phyloP scores from a whole-genome alignment of 2,329 filamentous ascomycete genomes.

The Knufia fluminis region DNA sequence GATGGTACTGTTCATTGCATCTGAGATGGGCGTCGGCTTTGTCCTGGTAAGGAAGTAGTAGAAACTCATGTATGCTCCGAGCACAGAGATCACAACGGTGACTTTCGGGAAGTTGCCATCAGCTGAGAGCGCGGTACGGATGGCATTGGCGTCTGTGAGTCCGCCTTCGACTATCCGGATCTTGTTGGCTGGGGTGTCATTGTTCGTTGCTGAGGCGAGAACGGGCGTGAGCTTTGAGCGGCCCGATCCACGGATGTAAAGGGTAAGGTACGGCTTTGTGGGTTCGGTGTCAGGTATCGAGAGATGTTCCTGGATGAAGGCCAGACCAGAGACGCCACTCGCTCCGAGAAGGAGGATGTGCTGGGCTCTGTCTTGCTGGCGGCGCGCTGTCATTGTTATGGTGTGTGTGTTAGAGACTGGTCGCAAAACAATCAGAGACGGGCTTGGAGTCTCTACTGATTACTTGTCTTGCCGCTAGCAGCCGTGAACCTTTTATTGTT shows the following conservation, averaged over 20 bases:
- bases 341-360: conserved; percentile 14
- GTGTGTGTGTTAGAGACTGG: background rate
- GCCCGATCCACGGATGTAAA: conserved; percentile 10
- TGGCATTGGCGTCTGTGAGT: conserved; percentile 7
- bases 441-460: too few relatives aligned
- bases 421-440: too few relatives aligned
- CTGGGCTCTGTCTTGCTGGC: background rate
- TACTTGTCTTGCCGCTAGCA: too few relatives aligned
- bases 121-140: conserved; percentile 9
- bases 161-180: conserved; percentile 13
- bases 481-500: too few relatives aligned
- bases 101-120: conserved; percentile 9
- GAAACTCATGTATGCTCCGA: conserved; percentile 12
- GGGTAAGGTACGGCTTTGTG: conserved; percentile 7
- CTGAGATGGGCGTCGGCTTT: conserved; percentile 13
- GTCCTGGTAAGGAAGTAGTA: conserved; percentile 11
- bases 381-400: background rate
- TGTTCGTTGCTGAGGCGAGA: background rate
- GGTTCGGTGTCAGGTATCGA: background rate
- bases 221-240: conserved; percentile 6
- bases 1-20: conserved; percentile 11
- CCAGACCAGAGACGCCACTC: conserved; percentile 10
- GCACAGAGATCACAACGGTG: conserved; percentile 12
- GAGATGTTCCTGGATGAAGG: conserved; percentile 9
- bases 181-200: background rate